phyloP scores from a whole-genome alignment of 768 basidiomycete genomes.

The Trametes villosa region DNA sequence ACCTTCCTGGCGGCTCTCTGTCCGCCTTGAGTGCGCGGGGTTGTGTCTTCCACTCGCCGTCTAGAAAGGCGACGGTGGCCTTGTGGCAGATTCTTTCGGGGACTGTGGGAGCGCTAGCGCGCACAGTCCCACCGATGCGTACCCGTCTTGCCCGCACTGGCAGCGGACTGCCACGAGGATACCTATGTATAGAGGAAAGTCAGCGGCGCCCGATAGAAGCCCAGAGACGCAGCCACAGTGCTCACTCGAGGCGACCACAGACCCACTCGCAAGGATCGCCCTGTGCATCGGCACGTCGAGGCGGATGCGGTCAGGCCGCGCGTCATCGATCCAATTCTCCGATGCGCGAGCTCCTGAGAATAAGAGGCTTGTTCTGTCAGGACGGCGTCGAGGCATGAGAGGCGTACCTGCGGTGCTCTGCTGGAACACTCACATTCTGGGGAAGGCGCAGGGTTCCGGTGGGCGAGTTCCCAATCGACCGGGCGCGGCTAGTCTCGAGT shows the following conservation, averaged over 20 bases:
- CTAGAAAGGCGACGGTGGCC: too few relatives aligned
- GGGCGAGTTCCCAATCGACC: not conserved
- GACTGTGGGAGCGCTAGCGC: not conserved
- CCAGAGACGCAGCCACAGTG: not conserved
- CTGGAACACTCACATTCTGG: not conserved
- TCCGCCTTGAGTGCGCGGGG: too few relatives aligned
- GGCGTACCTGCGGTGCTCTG: not conserved
- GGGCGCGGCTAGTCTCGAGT: not conserved
- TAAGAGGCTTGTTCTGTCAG: not conserved
- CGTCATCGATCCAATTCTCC: slow-evolving; percentile 6
- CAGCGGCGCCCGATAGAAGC: slow-evolving; percentile 12
- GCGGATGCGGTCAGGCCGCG: not conserved
- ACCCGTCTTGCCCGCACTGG: not conserved
- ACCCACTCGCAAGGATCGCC: not conserved
- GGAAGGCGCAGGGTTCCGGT: too few relatives aligned
- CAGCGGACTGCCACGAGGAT: slow-evolving; percentile 2
- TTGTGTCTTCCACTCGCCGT: too few relatives aligned
- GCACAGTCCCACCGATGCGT: not conserved
- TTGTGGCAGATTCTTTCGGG: too few relatives aligned
- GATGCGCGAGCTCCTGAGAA: not conserved
- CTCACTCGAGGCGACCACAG: not conserved
- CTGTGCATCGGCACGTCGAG: not conserved
- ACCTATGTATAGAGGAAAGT: slow-evolving; percentile 7
- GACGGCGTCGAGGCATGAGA: not conserved
- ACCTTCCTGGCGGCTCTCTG: too few relatives aligned